Evolutionary conservation across 805 yeast species (phyloP), one percentile per base, ranked within the genome.

Genomic region (Pichia deserticola): DNA sequence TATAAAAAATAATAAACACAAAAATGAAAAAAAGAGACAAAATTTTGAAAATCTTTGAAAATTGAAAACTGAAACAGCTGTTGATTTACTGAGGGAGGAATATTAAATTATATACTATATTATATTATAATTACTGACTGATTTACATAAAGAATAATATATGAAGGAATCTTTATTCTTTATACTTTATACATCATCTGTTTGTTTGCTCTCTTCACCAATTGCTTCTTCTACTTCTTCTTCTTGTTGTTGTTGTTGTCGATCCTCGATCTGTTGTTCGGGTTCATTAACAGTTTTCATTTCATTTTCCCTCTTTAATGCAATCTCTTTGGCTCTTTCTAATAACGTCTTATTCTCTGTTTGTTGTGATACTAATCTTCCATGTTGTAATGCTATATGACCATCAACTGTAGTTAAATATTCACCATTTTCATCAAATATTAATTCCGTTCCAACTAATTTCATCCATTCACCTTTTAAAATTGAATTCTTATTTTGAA

Each of bases 391-490:
- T 4, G 60, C 55, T 10, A 68, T 54, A 32, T 65, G 63, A 3
- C 61, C 62, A 36, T 60, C 61, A 5, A 64, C 63, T 27, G 60
- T 58, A 13, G 67, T 61, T 5, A 68, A 48, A 35, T 57, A 62
- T 30, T 66, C 64, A 1, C 71, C 72, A 46, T 60, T 61, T 44
- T 68, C 72, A 48, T 68, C 62, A 53, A 67, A 66, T 1, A 67
- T 63, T 40, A 68, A 45, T 46, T 68, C 97, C 0, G 95, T 85
- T 0, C 98, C 98, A 1, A 87, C 82, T 3, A 88, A 65, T 48
- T 77, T 77, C 40, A 75, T 73, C 97, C 97, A 90, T 27, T 72
- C 68, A 2, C 95, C 93, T 63, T 81, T 79, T 62, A 80, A 88
- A 5, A 87, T 65, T 37, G 75, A 71, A 46, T 76, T 74, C 39